Percentiles rank a stretch among this genome's conserved stretches.
Conservation (phyloP, 345 rosid genomes). For the Hirschfeldia incana region DNA sequence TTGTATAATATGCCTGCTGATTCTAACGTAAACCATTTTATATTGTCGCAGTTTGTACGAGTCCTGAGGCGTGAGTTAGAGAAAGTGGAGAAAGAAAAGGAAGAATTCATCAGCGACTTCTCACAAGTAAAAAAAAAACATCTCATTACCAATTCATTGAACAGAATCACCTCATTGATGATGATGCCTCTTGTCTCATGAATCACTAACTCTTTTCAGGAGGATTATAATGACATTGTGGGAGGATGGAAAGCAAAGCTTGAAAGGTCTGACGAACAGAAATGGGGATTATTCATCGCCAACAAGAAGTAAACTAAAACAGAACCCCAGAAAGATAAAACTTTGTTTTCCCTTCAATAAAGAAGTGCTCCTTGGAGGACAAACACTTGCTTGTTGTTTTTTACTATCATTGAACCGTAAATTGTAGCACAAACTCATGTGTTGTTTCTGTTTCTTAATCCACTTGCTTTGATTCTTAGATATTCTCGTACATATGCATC, state of each 20-base stretch:
- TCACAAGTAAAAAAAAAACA: constrained; percentile 49
- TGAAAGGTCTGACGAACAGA: constrained; percentile 68
- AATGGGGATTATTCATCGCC: constrained; percentile 77
- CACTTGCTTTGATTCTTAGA: not conserved
- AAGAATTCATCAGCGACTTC: constrained; percentile 68
- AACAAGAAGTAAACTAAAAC: constrained; percentile 24
- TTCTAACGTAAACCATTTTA: not conserved
- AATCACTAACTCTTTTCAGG: constrained; percentile 39
- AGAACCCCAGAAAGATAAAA: not conserved
- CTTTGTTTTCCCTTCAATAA: not conserved
- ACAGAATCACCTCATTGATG: not conserved
- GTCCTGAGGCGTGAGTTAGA: constrained; percentile 49
- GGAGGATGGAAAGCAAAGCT: constrained; percentile 81
- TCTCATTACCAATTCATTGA: not conserved
- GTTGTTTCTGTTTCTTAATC: not conserved
- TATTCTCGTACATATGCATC: not conserved
- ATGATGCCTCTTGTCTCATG: not conserved
- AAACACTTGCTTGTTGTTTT: not conserved
- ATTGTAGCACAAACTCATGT: not conserved
- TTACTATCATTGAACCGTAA: not conserved
- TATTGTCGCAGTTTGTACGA: constrained; percentile 55
- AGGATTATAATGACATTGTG: constrained; percentile 73
- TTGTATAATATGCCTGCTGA: not conserved
- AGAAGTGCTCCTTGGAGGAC: not conserved
- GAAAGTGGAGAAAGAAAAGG: constrained; percentile 56